Evolutionary conservation across 345 rosid genomes (phyloP).

Genomic region (Trapa bicornis): DNA sequence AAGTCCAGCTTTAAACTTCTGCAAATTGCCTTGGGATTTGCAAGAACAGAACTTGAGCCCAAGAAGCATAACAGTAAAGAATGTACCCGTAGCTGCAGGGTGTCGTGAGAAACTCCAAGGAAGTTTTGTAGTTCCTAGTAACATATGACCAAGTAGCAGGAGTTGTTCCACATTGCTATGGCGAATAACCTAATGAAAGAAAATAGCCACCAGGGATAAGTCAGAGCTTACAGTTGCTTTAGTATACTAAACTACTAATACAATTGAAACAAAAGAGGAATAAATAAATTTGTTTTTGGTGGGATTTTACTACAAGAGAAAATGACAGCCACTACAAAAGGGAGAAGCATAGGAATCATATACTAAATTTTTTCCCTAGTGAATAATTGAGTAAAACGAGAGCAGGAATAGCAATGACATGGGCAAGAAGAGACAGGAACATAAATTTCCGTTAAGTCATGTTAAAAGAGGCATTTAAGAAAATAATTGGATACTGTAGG

Average conservation of each 20-base stretch:
- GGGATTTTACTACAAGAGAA: not conserved
- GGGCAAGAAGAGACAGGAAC: too few species aligned
- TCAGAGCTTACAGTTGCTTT: not conserved
- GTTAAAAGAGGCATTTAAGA: not conserved
- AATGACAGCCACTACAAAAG: not conserved
- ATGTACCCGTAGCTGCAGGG: constrained; percentile 95
- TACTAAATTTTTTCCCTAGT: too few species aligned
- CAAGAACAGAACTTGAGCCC: constrained; percentile 93
- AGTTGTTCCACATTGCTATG: constrained; percentile 93
- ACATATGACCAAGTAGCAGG: constrained; percentile 79
- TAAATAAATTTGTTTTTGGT: too few species aligned
- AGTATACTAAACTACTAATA: not conserved
- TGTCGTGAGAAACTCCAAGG: constrained; percentile 93
- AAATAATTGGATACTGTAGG: not conserved
- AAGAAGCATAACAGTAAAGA: constrained; percentile 92
- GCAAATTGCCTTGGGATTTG: constrained; percentile 75
- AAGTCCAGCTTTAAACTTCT: constrained; percentile 76
- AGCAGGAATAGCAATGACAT: too few species aligned
- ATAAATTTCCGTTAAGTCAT: too few species aligned
- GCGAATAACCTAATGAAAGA: constrained; percentile 54
- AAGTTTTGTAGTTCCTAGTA: constrained; percentile 73
- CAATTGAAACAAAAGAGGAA: not conserved
- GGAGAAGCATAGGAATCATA: too few species aligned
- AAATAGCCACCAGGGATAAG: constrained; percentile 10
- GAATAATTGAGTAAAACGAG: too few species aligned